A percentile compares a stretch with the other conserved stretches of the same genome.
These are phyloP conservation scores for Huiozyma sinensis DNA, from an alignment of 805 yeast species.

Conservation along the genomic window DNA sequence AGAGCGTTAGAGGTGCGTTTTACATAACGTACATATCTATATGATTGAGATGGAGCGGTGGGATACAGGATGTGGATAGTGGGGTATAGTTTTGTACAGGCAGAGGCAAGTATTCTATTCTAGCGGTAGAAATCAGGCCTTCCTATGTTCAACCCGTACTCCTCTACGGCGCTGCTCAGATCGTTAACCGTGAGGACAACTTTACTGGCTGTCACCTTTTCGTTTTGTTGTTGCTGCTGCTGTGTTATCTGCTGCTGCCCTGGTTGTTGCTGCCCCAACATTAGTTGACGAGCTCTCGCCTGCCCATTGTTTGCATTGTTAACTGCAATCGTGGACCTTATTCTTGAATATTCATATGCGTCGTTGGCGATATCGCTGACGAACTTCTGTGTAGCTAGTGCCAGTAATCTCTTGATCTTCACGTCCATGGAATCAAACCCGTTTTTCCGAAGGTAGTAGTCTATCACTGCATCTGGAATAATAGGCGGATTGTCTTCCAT, in stretches of 20 bases:
- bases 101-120: not conserved
- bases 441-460: constrained; percentile 74
- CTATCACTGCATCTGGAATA: constrained; percentile 94
- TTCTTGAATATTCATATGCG: constrained; percentile 90
- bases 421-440: constrained; percentile 76
- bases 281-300: constrained; percentile 66
- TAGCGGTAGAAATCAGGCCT: constrained; percentile 92
- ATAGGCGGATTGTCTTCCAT: constrained; percentile 94
- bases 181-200: constrained; percentile 89
- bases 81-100: too few relatives aligned
- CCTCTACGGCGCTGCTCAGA: constrained; percentile 81
- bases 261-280: constrained; percentile 50
- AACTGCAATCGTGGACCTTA: constrained; percentile 81
- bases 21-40: too few relatives aligned
- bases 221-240: constrained; percentile 37
- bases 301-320: constrained; percentile 79
- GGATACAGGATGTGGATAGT: too few relatives aligned
- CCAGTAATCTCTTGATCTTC: constrained; percentile 71
- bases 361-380: constrained; percentile 90
- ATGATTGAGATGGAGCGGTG: too few relatives aligned
- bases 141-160: constrained; percentile 80
- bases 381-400: constrained; percentile 93
- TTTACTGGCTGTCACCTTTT: constrained; percentile 41
- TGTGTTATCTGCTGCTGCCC: constrained; percentile 28
- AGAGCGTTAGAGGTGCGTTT: too few relatives aligned